These are phyloP conservation scores for Malbranchea cinnamomea DNA, from an alignment of 2,329 filamentous ascomycete genomes.

Conservation along the genomic window DNA sequence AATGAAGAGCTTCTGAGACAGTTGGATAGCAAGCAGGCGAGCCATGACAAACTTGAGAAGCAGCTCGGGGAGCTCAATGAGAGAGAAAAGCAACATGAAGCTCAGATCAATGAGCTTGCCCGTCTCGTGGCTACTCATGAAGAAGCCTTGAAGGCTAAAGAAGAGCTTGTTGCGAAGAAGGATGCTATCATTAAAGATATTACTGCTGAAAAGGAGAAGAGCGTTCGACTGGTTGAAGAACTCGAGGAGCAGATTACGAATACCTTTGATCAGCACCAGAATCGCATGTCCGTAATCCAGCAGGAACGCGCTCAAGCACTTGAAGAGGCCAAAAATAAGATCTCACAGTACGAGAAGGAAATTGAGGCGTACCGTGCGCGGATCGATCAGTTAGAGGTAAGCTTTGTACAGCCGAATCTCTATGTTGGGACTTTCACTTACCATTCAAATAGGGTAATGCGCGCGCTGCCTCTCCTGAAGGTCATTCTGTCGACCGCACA, in stretches of 20 bases:
- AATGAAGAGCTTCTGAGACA: conserved; percentile 26
- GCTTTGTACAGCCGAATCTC: conserved; percentile 11
- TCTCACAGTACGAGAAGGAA: conserved; percentile 49
- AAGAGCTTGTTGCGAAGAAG: conserved; percentile 31
- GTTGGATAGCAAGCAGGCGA: conserved; percentile 16
- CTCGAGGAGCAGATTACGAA: conserved; percentile 90
- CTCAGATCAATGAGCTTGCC: conserved; percentile 41
- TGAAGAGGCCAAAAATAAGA: conserved; percentile 59
- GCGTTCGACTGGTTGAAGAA: conserved; percentile 81
- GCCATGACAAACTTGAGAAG: conserved; percentile 20
- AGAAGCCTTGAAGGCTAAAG: conserved; percentile 29
- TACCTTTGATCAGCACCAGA: conserved; percentile 92
- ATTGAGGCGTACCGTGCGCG: conserved; percentile 40
- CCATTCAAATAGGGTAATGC: conserved; percentile 14
- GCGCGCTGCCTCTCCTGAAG: conserved; percentile 21
- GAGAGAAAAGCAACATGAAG: conserved; percentile 31
- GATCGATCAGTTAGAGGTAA: conserved; percentile 63
- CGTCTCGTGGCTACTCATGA: conserved; percentile 32
- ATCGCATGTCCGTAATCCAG: conserved; percentile 70
- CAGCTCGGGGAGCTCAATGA: conserved; percentile 25
- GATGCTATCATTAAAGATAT: conserved; percentile 35
- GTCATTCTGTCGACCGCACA: conserved; percentile 35
- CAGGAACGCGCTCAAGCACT: conserved; percentile 59
- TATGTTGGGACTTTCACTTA: conserved; percentile 10
- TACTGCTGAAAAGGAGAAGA: conserved; percentile 65